Conservation (phyloP, 371 early-diverging fungal species). For the Chytridiales sp. region DNA sequence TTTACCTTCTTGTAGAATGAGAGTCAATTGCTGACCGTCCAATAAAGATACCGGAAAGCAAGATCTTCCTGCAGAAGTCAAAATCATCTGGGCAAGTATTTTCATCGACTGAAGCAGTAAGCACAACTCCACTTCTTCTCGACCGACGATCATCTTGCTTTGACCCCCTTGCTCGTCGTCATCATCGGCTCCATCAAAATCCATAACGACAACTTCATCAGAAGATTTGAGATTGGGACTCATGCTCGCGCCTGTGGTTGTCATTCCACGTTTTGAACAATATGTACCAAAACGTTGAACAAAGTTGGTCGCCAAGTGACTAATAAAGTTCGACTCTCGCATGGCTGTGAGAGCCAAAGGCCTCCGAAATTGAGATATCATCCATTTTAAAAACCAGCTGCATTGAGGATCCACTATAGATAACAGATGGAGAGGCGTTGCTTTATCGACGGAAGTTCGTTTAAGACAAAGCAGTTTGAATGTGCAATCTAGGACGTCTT, state of each 20-base stretch:
- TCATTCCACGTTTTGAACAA: too few relatives aligned
- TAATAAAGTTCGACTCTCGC: constrained; percentile 5
- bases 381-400: constrained; percentile 50
- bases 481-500: constrained; percentile 35
- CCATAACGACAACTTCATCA: constrained; percentile 47
- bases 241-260: too few relatives aligned
- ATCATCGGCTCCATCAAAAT: constrained; percentile 44
- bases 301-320: too few relatives aligned
- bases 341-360: constrained; percentile 28
- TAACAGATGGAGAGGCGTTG: constrained; percentile 37
- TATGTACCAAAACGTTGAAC: too few relatives aligned
- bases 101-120: constrained; percentile 25
- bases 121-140: constrained; percentile 3
- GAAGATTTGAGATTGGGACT: too few relatives aligned
- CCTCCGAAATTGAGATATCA: constrained; percentile 37
- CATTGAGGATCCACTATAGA: constrained; percentile 36
- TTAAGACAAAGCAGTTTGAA: constrained; percentile 24
- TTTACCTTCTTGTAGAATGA: too few relatives aligned
- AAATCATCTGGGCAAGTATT: constrained; percentile 31
- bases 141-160: constrained; percentile 1
- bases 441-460: background rate
- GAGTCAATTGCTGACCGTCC: too few relatives aligned
- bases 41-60: constrained; percentile 48
- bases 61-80: constrained; percentile 28
- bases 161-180: constrained; percentile 22